Percentiles rank a stretch among this genome's conserved stretches.
phyloP scores from a whole-genome alignment of 371 early-diverging fungal species.

The Blakeslea trispora region DNA sequence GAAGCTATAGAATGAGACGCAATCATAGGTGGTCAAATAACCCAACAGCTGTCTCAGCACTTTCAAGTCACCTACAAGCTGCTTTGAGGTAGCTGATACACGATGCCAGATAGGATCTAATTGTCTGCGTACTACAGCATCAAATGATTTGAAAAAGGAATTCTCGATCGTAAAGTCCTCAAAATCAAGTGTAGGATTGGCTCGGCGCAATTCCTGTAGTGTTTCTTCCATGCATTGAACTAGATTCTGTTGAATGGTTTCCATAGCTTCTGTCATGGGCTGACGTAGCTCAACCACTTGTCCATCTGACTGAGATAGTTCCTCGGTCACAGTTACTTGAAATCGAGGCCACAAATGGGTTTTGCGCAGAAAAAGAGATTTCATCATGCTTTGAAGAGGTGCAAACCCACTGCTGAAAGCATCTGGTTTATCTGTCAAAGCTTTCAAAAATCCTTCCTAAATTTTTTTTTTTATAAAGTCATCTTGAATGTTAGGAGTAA shows the following conservation, averaged over 20 bases:
- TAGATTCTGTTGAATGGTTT: conserved; percentile 79
- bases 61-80: conserved; percentile 75
- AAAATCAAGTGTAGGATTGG: conserved; percentile 72
- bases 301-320: conserved; percentile 54
- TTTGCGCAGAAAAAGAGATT: conserved; percentile 76
- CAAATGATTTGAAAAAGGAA: conserved; percentile 82
- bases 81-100: conserved; percentile 71
- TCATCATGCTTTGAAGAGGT: conserved; percentile 84
- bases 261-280: conserved; percentile 80
- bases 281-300: conserved; percentile 83
- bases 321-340: conserved; percentile 68
- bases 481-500: too few relatives aligned
- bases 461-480: too few relatives aligned
- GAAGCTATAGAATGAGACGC: conserved; percentile 84
- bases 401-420: conserved; percentile 75
- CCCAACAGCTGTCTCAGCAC: conserved; percentile 70
- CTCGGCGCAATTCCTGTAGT: conserved; percentile 74
- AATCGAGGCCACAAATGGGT: conserved; percentile 93
- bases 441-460: conserved; percentile 90
- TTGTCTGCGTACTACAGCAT: conserved; percentile 70
- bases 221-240: conserved; percentile 86
- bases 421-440: conserved; percentile 90
- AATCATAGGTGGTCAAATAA: conserved; percentile 83
- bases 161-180: conserved; percentile 87
- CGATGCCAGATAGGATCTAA: conserved; percentile 91